A percentile compares a stretch with the other conserved stretches of the same genome.
phyloP scores from a whole-genome alignment of 495 filamentous ascomycete genomes.

The Penicillium egyptiacum region DNA sequence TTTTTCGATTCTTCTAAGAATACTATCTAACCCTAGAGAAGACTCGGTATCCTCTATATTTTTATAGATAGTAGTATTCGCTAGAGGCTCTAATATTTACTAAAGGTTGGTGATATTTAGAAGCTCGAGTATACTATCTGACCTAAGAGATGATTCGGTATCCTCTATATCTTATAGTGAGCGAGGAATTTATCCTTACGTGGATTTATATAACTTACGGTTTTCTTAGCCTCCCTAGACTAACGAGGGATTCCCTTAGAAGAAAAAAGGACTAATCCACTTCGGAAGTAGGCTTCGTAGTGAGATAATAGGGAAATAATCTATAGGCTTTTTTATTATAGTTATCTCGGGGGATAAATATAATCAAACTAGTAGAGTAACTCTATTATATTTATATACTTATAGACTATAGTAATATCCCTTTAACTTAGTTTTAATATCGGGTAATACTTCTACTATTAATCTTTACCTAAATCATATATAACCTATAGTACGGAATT shows the following conservation, averaged over 20 bases:
- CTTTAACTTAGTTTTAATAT: too few relatives aligned
- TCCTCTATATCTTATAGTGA: not conserved
- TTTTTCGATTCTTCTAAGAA: not conserved
- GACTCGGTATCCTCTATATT: not conserved
- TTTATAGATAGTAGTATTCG: not conserved
- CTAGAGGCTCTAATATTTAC: not conserved
- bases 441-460: too few relatives aligned
- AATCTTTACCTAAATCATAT: too few relatives aligned
- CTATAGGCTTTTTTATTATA: not conserved
- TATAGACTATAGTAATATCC: not conserved
- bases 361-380: not conserved
- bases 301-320: not conserved
- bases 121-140: conserved; percentile 1
- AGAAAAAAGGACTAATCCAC: not conserved
- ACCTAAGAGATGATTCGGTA: not conserved
- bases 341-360: not conserved
- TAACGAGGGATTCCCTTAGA: not conserved
- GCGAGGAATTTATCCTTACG: not conserved
- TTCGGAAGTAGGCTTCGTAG: not conserved
- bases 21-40: not conserved
- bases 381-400: not conserved
- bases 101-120: not conserved
- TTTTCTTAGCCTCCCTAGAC: not conserved
- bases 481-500: too few relatives aligned
- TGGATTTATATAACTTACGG: not conserved